Evolutionary conservation across 305 asterid genomes (phyloP), one percentile per base, ranked within the genome.

Genomic region (Caryopteris hybrid): DNA sequence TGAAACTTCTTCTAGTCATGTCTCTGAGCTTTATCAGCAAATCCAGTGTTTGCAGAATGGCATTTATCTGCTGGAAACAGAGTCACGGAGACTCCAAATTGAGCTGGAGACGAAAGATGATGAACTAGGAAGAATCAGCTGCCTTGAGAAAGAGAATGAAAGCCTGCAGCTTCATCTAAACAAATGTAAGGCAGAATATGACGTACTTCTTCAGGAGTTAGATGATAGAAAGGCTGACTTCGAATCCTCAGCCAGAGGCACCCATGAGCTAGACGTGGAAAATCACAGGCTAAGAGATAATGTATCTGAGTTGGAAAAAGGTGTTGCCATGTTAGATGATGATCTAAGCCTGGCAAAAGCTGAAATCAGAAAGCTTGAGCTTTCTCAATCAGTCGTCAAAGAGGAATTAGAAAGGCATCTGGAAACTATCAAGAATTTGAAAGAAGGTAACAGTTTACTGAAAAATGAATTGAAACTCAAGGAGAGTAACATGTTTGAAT

Each of bases 81-180:
- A 82, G 72, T 84, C 79, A 53, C 33, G 62, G 39, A 76, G 72
- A 68, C 85, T 85, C 64, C 86, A 71, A 67, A 71, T 58, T 58
- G 91, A 79, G 76, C 68, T 88, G 80, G 87, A 72, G 74, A 73
- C 16, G 67, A 86, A 85, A 77, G 83, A 86, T 29, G 79, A 73
- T 16, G 87, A 84, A 73, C 79, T 80, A 62, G 74, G 71, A 48
- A 80, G 75, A 68, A 66, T 83, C 51, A 76, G 62, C 70, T 80
- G 77, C 77, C 79, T 85, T 64, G 93, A 85, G 88, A 79, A 61
- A 72, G 91, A 81, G 73, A 86, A 82, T 43, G 81, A 71, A 68
- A 64, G 48, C 60, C 73, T 85, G 80, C 81, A 71, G 66, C 71
- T 34, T 75, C 80, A 73, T 69, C 66, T 88, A 51, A 76, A 61